Conservation (phyloP, 495 filamentous ascomycete genomes). For the Tuber aestivum region DNA sequence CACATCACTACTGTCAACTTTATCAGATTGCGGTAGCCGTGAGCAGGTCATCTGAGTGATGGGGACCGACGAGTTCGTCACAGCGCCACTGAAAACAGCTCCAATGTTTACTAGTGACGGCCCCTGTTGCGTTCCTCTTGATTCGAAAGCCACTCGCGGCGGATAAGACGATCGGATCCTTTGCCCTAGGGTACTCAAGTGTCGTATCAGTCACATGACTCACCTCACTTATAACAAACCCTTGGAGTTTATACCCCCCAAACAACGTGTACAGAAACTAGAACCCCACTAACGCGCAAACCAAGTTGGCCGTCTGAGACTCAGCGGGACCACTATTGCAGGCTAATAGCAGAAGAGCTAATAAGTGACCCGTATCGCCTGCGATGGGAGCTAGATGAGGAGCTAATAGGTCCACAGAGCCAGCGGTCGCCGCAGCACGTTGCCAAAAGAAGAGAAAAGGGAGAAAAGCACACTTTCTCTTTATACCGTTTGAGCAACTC, state of each 20-base stretch:
- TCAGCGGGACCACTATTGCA: slow-evolving; percentile 22
- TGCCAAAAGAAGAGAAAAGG: neutral
- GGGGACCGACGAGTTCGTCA: slow-evolving; percentile 5
- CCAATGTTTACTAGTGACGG: slow-evolving; percentile 26
- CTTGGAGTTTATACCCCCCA: neutral
- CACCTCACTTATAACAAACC: neutral
- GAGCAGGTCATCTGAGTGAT: slow-evolving; percentile 18
- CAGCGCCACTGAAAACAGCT: slow-evolving; percentile 18
- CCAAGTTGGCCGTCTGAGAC: slow-evolving; percentile 25
- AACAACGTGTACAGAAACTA: slow-evolving; percentile 4
- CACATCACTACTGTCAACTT: neutral
- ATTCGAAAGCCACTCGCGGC: slow-evolving; percentile 17
- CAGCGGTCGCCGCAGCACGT: slow-evolving; percentile 16
- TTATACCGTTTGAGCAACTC: slow-evolving; percentile 27
- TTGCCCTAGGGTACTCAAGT: slow-evolving; percentile 20
- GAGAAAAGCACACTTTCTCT: slow-evolving; percentile 9
- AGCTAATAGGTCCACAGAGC: slow-evolving; percentile 28
- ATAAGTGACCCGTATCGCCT: slow-evolving; percentile 28
- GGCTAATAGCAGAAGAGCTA: slow-evolving; percentile 26
- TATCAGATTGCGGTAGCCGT: neutral
- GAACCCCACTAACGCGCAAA: slow-evolving; percentile 14
- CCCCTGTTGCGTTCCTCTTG: neutral
- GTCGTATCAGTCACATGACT: slow-evolving; percentile 7
- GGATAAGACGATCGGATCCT: slow-evolving; percentile 21
- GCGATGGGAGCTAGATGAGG: slow-evolving; percentile 26